phyloP scores from a whole-genome alignment of 768 basidiomycete species.

The Mrakia frigida region DNA sequence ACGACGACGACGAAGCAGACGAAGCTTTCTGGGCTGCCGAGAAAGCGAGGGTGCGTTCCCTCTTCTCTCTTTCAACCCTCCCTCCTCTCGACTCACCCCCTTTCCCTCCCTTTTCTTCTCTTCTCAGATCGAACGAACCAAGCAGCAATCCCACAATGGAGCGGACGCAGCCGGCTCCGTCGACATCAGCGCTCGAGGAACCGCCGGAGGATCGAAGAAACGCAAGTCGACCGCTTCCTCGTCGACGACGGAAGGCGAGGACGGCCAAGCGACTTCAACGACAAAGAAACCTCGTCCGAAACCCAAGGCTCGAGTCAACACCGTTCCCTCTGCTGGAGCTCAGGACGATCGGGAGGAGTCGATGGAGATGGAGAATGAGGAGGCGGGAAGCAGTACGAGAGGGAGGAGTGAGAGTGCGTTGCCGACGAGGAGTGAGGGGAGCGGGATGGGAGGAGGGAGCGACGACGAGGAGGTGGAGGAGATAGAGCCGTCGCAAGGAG shows the following conservation, averaged over 20 bases:
- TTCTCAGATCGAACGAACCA: not conserved
- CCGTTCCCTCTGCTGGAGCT: not conserved
- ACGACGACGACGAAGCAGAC: slow-evolving; percentile 10
- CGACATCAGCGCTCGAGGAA: not conserved
- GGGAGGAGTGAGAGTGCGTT: not conserved
- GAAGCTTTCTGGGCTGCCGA: slow-evolving; percentile 13
- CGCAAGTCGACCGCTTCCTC: not conserved
- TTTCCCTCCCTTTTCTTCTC: too few species aligned
- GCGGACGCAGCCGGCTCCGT: not conserved
- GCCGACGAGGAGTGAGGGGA: not conserved
- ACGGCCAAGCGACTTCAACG: slow-evolving; percentile 1
- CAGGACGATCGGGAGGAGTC: not conserved
- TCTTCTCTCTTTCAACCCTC: not conserved
- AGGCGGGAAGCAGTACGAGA: not conserved
- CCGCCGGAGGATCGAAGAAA: not conserved
- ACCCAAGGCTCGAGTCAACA: not conserved
- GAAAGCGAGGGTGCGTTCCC: not conserved
- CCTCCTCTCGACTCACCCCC: not conserved
- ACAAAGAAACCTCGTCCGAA: slow-evolving; percentile 1
- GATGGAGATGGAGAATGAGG: not conserved
- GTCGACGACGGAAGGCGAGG: slow-evolving; percentile 11
- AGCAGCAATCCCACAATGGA: not conserved
- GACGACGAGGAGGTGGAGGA: not conserved
- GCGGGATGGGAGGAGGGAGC: not conserved
- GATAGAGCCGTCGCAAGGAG: not conserved